Evolutionary conservation across 768 basidiomycete species (phyloP).

Genomic region (Cyathus striatus): DNA sequence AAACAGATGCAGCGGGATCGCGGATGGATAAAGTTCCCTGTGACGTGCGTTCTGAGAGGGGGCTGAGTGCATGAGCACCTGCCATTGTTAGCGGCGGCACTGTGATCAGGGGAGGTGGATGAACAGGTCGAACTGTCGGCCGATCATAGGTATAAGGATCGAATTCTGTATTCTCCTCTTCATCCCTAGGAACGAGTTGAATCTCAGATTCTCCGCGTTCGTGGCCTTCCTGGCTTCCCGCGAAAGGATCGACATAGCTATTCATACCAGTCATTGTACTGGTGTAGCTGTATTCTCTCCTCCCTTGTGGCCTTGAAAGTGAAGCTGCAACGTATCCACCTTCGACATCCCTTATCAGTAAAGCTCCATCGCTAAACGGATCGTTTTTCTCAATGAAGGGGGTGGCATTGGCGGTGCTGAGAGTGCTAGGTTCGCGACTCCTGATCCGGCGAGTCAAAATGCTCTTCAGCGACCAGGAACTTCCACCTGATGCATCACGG

Average conservation of each 20-base stretch:
- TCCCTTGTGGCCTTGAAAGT: conserved; percentile 15
- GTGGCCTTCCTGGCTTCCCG: conserved; percentile 34
- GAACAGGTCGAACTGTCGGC: conserved; percentile 7
- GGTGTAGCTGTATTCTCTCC: conserved; percentile 31
- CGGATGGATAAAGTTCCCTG: conserved; percentile 23
- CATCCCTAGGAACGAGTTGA: conserved; percentile 10
- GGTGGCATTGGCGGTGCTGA: conserved; percentile 19
- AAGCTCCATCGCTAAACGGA: conserved; percentile 42
- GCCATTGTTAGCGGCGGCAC: conserved; percentile 28
- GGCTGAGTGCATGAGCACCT: conserved; percentile 27
- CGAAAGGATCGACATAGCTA: conserved; percentile 48
- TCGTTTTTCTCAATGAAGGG: conserved; percentile 44
- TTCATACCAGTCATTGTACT: conserved; percentile 23
- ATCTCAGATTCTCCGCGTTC: conserved; percentile 15
- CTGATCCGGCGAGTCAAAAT: conserved; percentile 32
- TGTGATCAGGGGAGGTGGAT: conserved; percentile 14
- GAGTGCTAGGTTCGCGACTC: conserved; percentile 35
- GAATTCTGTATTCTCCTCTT: background rate
- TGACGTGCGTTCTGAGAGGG: conserved; percentile 33
- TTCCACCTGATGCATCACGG: conserved; percentile 37
- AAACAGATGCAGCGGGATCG: conserved; percentile 16
- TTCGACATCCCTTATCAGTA: conserved; percentile 30
- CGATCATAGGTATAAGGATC: background rate
- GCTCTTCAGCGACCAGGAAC: conserved; percentile 50
- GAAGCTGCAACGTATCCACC: conserved; percentile 16